Conservation (phyloP, 1,284 basidiomycete species). For the Cystobasidium sp. region DNA sequence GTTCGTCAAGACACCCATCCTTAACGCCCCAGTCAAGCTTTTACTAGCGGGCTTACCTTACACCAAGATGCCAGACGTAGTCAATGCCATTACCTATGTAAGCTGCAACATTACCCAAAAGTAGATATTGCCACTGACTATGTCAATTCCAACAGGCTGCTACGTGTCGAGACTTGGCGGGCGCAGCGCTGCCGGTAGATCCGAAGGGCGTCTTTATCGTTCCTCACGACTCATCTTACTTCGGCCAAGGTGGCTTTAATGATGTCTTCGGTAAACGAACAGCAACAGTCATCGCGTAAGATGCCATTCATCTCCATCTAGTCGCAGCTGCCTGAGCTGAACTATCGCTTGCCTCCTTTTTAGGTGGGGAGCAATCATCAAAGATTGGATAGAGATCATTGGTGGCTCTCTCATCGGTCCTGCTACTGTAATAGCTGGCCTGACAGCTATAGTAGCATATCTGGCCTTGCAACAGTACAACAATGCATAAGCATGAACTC, state of each 20-base stretch:
- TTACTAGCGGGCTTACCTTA: conserved; percentile 63
- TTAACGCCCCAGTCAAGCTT: conserved; percentile 59
- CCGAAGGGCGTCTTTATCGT: conserved; percentile 48
- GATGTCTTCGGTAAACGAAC: conserved; percentile 42
- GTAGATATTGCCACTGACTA: neutral
- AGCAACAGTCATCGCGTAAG: conserved; percentile 35
- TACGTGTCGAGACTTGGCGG: conserved; percentile 10
- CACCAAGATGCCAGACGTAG: conserved; percentile 45
- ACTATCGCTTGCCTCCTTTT: no score
- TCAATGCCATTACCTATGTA: conserved; percentile 47
- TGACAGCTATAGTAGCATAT: neutral
- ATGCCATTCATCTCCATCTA: neutral
- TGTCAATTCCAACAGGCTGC: conserved; percentile 24
- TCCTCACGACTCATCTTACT: conserved; percentile 20
- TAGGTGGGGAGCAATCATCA: conserved; percentile 3
- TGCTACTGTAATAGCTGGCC: neutral
- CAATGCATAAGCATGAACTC: no score
- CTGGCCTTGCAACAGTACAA: no score
- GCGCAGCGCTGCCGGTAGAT: conserved; percentile 45
- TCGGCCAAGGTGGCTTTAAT: conserved; percentile 41
- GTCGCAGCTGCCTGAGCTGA: neutral
- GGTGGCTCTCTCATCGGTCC: neutral
- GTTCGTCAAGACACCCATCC: conserved; percentile 61
- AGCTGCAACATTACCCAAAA: neutral
- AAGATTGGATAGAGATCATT: conserved; percentile 11